Percentiles rank a stretch among this genome's conserved stretches.
phyloP scores from a whole-genome alignment of 176 grass and related monocot genomes.

The maize (Zea mays) region DNA sequence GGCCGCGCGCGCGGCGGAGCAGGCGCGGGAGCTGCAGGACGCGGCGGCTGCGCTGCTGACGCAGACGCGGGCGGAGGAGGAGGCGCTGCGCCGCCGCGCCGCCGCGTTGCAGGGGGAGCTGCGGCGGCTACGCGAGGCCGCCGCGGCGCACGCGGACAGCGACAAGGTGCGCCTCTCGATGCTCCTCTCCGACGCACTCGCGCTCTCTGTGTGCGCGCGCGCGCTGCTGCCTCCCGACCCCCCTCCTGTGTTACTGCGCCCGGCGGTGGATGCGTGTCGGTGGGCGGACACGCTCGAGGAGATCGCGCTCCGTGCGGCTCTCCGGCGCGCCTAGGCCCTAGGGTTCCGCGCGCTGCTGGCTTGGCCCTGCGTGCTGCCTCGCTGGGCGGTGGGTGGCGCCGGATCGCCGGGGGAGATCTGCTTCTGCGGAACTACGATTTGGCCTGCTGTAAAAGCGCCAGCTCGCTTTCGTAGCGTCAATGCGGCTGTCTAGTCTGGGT shows the following conservation, averaged over 20 bases:
- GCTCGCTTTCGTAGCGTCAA: neutral
- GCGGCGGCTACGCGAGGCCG: conserved; percentile 48
- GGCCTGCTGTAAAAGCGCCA: conserved; percentile 17
- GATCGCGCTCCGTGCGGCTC: conserved; percentile 21
- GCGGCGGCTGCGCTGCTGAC: conserved; percentile 64
- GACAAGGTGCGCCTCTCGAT: conserved; percentile 49
- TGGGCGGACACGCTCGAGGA: conserved; percentile 7
- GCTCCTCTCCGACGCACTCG: neutral
- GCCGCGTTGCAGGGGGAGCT: conserved; percentile 68
- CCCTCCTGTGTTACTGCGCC: neutral
- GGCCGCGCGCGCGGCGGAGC: conserved; percentile 65
- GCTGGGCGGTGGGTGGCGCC: neutral
- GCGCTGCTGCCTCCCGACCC: neutral
- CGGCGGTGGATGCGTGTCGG: conserved; percentile 1
- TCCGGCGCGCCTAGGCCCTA: conserved; percentile 9
- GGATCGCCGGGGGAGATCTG: conserved; percentile 53
- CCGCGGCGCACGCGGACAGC: conserved; percentile 43
- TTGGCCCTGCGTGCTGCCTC: neutral
- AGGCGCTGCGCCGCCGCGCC: conserved; percentile 69
- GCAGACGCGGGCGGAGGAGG: conserved; percentile 68
- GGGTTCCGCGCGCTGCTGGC: conserved; percentile 11
- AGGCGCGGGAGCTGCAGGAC: conserved; percentile 88
- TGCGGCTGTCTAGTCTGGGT: neutral
- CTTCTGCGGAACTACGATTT: conserved; percentile 1
- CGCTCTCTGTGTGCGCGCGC: neutral